These are phyloP conservation scores for Cicer arietinum DNA, from an alignment of 306 rosid species.

Conservation along the genomic window DNA sequence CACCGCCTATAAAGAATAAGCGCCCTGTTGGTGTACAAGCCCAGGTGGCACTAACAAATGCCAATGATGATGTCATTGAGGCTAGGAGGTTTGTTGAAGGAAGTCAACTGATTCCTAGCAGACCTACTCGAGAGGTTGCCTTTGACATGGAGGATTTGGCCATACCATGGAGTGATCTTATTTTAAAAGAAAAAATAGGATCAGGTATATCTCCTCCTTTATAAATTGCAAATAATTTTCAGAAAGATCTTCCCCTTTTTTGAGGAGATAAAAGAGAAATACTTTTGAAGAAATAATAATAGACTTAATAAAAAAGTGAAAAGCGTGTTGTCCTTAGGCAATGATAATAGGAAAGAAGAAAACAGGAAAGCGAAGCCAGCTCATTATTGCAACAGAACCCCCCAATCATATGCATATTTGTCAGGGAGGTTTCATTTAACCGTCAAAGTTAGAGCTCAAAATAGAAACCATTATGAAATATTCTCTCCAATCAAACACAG, in stretches of 20 bases:
- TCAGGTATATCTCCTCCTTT: conserved; percentile 65
- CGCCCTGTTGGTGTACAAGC: conserved; percentile 51
- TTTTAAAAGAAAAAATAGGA: conserved; percentile 87
- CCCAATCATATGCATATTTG: conserved; percentile 35
- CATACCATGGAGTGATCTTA: conserved; percentile 87
- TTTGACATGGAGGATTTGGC: conserved; percentile 76
- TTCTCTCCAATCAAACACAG: conserved; percentile 29
- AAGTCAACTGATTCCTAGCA: conserved; percentile 57
- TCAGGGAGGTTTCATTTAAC: conserved; percentile 17
- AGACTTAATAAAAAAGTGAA: conserved; percentile 1
- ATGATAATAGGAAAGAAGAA: conserved; percentile 13
- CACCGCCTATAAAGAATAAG: conserved; percentile 51
- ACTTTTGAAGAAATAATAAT: conserved; percentile 9
- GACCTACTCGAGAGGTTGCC: conserved; percentile 57
- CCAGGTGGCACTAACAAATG: conserved; percentile 44
- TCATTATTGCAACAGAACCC: conserved; percentile 17
- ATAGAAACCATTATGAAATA: conserved; percentile 32
- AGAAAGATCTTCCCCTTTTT: background rate
- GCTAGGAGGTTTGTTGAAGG: conserved; percentile 65
- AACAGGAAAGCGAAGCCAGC: conserved; percentile 32
- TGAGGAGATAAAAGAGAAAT: conserved; percentile 23
- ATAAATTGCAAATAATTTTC: background rate
- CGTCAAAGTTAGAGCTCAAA: conserved; percentile 23
- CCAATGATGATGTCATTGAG: conserved; percentile 56
- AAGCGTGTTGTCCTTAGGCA: conserved; percentile 30